phyloP scores from a whole-genome alignment of 2,329 filamentous ascomycete species.

The Monascus ruber region DNA sequence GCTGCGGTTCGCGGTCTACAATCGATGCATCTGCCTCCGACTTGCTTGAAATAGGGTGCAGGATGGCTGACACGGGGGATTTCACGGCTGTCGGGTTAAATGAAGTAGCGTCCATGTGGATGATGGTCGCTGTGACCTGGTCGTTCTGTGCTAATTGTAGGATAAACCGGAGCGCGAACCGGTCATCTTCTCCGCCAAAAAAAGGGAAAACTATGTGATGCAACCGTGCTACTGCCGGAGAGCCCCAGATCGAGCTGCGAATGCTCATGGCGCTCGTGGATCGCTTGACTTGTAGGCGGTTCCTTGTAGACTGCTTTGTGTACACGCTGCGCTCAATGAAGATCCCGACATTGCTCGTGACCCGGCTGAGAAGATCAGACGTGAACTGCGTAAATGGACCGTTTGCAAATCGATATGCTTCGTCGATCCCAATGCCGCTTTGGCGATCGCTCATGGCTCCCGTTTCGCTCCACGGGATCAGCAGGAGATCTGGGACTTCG shows the following conservation, averaged over 20 bases:
- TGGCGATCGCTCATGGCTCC: slow-evolving; percentile 60
- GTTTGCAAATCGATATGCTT: slow-evolving; percentile 46
- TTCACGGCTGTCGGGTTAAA: too few species aligned
- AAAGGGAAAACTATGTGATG: slow-evolving; percentile 84
- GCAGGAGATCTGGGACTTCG: slow-evolving; percentile 58
- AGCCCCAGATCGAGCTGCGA: slow-evolving; percentile 46
- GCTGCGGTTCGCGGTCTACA: too few species aligned
- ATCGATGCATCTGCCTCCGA: too few species aligned
- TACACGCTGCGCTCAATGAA: slow-evolving; percentile 65
- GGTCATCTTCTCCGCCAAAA: slow-evolving; percentile 73
- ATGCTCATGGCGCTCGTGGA: slow-evolving; percentile 49
- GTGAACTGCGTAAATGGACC: slow-evolving; percentile 63
- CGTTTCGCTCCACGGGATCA: slow-evolving; percentile 84
- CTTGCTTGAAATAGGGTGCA: too few species aligned
- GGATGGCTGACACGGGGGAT: too few species aligned
- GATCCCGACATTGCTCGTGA: slow-evolving; percentile 59
- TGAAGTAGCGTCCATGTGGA: slow-evolving; percentile 42
- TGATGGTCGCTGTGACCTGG: slow-evolving; percentile 65
- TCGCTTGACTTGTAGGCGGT: slow-evolving; percentile 20
- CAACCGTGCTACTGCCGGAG: slow-evolving; percentile 50
- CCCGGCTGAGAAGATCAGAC: slow-evolving; percentile 50
- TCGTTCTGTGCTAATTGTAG: slow-evolving; percentile 73
- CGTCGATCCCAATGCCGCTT: slow-evolving; percentile 40
- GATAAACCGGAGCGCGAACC: slow-evolving; percentile 65
- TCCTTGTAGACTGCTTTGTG: slow-evolving; percentile 16